Base-by-base conservation (phyloP, 805 yeast species). In the Metschnikowia borealis region DNA sequence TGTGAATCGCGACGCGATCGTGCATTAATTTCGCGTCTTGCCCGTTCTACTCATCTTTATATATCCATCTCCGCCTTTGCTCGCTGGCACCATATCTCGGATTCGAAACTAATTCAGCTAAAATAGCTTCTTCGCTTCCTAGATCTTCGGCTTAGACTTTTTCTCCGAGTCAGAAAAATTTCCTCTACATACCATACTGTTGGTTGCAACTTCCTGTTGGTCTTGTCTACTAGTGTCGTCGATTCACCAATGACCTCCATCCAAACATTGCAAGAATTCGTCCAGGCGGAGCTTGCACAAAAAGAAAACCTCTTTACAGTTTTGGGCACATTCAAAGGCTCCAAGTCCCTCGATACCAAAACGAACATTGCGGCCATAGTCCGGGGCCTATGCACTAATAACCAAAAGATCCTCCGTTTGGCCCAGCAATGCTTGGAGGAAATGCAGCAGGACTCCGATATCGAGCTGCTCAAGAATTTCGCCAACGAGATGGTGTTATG, bases 351-450 rank as follows among this genome's bases (percentile, higher is more conserved):
- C 15, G 57, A 53, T 8, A 13, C 44, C 3, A 53, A 62, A 31
- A 62, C 68, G 38, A 46, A 33, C 17, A 44, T 70, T 10, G 62
- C 70, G 3, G 59, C 75, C 13, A 54, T 73, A 17, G 63, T 68
- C 5, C 58, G 78, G 42, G 78, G 77, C 1, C 58, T 73, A 37
- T 67, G 68, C 58, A 73, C 78, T 35, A 68, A 66, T 50, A 73
- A 72, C 57, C 48, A 62, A 29, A 64, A 62, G 49, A 61, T 70
- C 38, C 49, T 69, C 13, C 38, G 59, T 10, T 23, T 62, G 2
- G 44, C 67, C n/a, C 52, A 56, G 35, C 49, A 10, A 18, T 51
- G 57, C 34, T 31, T 57, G 20, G 48, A 44, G 6, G 65, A 59
- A 15, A 35, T 58, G 31, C 32, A 26, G 8, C 52, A 56, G 18